A percentile compares a stretch with the other conserved stretches of the same genome.
phyloP scores from a whole-genome alignment of 2,329 filamentous ascomycete species.

The Pseudopithomyces chartarum region DNA sequence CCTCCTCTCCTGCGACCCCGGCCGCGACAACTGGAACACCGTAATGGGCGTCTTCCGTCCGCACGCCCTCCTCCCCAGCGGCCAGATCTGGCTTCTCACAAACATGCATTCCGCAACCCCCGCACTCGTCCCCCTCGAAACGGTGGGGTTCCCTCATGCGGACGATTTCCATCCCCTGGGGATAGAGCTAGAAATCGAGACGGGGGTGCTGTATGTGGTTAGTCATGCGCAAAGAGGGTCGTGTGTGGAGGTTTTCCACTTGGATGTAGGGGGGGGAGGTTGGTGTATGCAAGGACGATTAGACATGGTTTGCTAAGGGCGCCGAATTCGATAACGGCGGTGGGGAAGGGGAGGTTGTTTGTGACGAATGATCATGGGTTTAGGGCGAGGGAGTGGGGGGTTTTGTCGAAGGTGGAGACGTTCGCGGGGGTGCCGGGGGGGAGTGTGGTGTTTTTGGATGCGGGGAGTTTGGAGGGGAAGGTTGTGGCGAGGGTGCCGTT shows the following conservation, averaged over 20 bases:
- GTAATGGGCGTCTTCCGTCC: slow-evolving; percentile 36
- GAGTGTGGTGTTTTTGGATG: slow-evolving; percentile 43
- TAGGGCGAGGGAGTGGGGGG: slow-evolving; percentile 22
- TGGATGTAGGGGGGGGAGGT: slow-evolving; percentile 27
- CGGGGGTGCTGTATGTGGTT: slow-evolving; percentile 45
- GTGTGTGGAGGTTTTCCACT: slow-evolving; percentile 37
- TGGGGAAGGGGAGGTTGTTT: slow-evolving; percentile 40
- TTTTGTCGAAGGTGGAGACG: slow-evolving; percentile 46
- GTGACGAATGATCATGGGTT: slow-evolving; percentile 53
- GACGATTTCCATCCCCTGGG: slow-evolving; percentile 51
- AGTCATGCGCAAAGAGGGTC: slow-evolving; percentile 46
- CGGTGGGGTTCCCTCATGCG: slow-evolving; percentile 28
- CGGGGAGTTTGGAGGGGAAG: slow-evolving; percentile 17
- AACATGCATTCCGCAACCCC: slow-evolving; percentile 34
- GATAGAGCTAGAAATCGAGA: slow-evolving; percentile 42
- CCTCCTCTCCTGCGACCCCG: slow-evolving; percentile 50
- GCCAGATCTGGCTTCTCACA: slow-evolving; percentile 47
- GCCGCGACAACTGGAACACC: slow-evolving; percentile 36
- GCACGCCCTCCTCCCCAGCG: slow-evolving; percentile 22
- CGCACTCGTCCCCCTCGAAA: slow-evolving; percentile 29
- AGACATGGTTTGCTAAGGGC: slow-evolving; percentile 38
- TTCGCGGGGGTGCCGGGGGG: slow-evolving; percentile 45
- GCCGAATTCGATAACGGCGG: slow-evolving; percentile 47
- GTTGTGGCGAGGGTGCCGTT: slow-evolving; percentile 44
- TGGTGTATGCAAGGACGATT: slow-evolving; percentile 37